Conservation (phyloP, 306 rosid species). For the Corylus americana region DNA sequence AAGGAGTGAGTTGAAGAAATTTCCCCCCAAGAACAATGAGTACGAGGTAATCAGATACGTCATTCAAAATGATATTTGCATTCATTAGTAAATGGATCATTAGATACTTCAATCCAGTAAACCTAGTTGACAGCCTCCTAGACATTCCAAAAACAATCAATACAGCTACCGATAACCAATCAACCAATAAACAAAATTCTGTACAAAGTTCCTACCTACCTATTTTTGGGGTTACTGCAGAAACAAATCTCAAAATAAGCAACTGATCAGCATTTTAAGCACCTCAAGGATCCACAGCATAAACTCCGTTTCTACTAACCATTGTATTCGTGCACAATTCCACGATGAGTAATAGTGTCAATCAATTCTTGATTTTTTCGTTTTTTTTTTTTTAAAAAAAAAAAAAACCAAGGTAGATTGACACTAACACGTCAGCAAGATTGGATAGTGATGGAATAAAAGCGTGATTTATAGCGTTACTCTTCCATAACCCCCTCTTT, state of each 20-base stretch:
- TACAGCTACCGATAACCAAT: slow-evolving; percentile 49
- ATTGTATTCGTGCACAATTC: slow-evolving; percentile 6
- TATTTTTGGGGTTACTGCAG: slow-evolving; percentile 38
- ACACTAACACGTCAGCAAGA: no score
- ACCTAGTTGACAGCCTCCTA: slow-evolving; percentile 36
- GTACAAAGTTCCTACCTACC: slow-evolving; percentile 50
- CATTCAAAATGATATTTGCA: not conserved
- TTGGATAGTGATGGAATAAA: no score
- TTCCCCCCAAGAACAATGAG: no score
- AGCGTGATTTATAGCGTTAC: no score
- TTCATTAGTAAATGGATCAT: slow-evolving; percentile 5
- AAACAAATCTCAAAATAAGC: slow-evolving; percentile 34
- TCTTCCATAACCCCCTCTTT: slow-evolving; percentile 2
- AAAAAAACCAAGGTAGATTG: no score
- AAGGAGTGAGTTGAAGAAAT: no score
- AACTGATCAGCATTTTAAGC: slow-evolving; percentile 9
- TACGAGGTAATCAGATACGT: not conserved
- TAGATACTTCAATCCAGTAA: slow-evolving; percentile 20
- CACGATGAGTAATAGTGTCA: not conserved
- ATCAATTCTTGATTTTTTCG: no score
- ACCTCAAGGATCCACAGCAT: slow-evolving; percentile 30
- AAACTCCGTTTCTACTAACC: slow-evolving; percentile 34
- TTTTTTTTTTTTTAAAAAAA: no score
- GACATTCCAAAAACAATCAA: slow-evolving; percentile 44
- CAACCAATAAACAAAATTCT: slow-evolving; percentile 73